Base-by-base conservation (phyloP, 1,284 basidiomycete genomes). In the Moesziomyces antarcticus region DNA sequence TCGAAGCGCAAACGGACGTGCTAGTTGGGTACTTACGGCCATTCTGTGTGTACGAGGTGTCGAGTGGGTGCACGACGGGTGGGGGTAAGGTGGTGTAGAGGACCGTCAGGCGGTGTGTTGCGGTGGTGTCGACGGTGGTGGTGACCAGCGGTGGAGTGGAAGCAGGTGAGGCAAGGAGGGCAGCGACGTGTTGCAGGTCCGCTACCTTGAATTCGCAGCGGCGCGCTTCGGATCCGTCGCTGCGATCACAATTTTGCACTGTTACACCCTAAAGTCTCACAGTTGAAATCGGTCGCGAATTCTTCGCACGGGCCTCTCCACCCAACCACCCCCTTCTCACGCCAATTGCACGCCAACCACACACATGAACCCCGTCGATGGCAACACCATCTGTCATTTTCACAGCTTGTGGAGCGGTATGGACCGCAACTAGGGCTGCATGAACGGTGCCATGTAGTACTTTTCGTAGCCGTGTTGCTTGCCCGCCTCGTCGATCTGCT, bases 401-500 rank as follows among this genome's bases (percentile, higher is more conserved):
- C 30, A 33, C 8, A 33, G 2, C 10, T 13, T 18, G n/a, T 8
- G 37, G 13, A 20, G 33, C 27, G 20, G 18, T 33, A 4, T 21
- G 35, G 9, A 10, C 3, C 16, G 8, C 11, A 20, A 30, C 14
- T 53, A 66, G 43, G 59, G 56, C 45, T 60, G 56, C 41, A 69
- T 61, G 61, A 51, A 69, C 13, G 53, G 53, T 7, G 66, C 56
- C 65, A 75, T 65, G 57, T 75, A 75, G 44, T 65, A 69, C 70
- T 75, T 75, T 33, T 68, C 62, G 18, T 56, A 22, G 3, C 73
- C 70, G 53, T 65, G 61, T 21, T 73, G 48, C 11, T 56, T 40
- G n/a, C 73, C 73, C 13, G 70, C 73, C 40, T 61, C n/a, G 45
- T 75, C 73, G 50, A 75, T 75, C 57, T 73, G 57, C 35, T 65